Percentiles rank a stretch among this genome's conserved stretches.
phyloP scores from a whole-genome alignment of 176 grass and related monocot genomes.

The Aegilops sharonensis region DNA sequence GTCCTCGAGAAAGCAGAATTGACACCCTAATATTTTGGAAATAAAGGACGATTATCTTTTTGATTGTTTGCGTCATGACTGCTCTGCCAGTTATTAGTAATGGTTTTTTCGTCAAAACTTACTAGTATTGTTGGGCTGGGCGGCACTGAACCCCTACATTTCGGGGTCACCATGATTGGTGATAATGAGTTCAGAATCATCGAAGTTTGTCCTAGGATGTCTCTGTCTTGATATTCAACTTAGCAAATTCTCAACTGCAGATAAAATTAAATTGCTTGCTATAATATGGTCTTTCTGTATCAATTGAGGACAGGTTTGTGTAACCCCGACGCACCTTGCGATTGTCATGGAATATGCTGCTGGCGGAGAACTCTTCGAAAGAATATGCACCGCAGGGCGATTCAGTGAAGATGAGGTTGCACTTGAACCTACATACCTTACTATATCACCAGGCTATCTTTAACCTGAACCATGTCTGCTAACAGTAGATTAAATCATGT shows the following conservation, averaged over 20 bases:
- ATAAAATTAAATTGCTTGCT: background rate
- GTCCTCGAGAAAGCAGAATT: background rate
- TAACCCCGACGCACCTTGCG: conserved; percentile 83
- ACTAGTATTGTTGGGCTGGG: background rate
- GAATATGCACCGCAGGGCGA: conserved; percentile 76
- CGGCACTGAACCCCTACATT: background rate
- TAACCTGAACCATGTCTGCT: background rate
- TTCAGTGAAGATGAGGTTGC: conserved; percentile 96
- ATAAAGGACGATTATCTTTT: background rate
- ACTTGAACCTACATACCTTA: background rate
- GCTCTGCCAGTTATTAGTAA: background rate
- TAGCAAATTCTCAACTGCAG: background rate
- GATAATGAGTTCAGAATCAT: conserved; percentile 14
- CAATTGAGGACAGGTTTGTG: conserved; percentile 45
- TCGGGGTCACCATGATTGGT: background rate
- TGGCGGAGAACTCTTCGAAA: conserved; percentile 84
- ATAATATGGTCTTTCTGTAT: background rate
- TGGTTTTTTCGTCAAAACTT: background rate
- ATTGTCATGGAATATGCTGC: conserved; percentile 99
- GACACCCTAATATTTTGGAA: background rate
- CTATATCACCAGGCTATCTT: background rate
- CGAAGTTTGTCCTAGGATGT: background rate
- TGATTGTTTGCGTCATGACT: background rate
- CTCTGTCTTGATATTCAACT: background rate
- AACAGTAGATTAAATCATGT: background rate